A percentile compares a stretch with the other conserved stretches of the same genome.
phyloP scores from a whole-genome alignment of 352 stramenopile genomes.

The Phytopythium kandeliae region DNA sequence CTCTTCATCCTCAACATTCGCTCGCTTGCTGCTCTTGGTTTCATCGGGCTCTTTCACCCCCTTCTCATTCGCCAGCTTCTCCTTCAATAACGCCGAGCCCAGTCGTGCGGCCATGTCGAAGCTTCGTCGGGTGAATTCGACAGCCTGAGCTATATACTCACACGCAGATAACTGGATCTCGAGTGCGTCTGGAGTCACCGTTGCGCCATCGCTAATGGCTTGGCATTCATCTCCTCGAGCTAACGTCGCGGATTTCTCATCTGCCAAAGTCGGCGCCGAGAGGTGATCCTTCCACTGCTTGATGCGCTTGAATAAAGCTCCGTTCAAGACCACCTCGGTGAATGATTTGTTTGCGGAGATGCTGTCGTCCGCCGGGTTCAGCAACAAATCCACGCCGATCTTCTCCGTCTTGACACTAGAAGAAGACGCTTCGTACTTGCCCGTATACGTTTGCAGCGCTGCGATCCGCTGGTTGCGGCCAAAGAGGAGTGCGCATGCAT shows the following conservation, averaged over 20 bases:
- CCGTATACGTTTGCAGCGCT: constrained; percentile 30
- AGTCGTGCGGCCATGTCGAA: constrained; percentile 59
- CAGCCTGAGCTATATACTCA: constrained; percentile 41
- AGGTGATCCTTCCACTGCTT: constrained; percentile 39
- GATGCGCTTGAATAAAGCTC: constrained; percentile 49
- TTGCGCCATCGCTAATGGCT: neutral
- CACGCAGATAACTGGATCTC: constrained; percentile 39
- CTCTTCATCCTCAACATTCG: constrained; percentile 5
- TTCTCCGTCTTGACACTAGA: neutral
- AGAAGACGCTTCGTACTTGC: neutral
- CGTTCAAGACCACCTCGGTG: constrained; percentile 27
- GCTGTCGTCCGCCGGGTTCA: neutral
- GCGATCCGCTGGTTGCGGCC: constrained; percentile 31
- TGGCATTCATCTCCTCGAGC: neutral
- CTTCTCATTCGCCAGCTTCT: constrained; percentile 2
- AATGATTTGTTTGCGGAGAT: constrained; percentile 17
- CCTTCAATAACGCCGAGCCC: constrained; percentile 11
- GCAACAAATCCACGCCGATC: neutral
- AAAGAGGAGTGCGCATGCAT: constrained; percentile 50
- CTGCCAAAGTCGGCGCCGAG: constrained; percentile 4
- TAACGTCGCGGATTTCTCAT: constrained; percentile 4
- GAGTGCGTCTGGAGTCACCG: constrained; percentile 8
- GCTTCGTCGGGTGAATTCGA: constrained; percentile 60
- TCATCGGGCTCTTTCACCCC: constrained; percentile 7
- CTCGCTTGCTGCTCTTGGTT: constrained; percentile 2